A percentile compares a stretch with the other conserved stretches of the same genome.
These are phyloP conservation scores for Termitomyces sp. DNA, from an alignment of 768 basidiomycete genomes.

Conservation along the genomic window DNA sequence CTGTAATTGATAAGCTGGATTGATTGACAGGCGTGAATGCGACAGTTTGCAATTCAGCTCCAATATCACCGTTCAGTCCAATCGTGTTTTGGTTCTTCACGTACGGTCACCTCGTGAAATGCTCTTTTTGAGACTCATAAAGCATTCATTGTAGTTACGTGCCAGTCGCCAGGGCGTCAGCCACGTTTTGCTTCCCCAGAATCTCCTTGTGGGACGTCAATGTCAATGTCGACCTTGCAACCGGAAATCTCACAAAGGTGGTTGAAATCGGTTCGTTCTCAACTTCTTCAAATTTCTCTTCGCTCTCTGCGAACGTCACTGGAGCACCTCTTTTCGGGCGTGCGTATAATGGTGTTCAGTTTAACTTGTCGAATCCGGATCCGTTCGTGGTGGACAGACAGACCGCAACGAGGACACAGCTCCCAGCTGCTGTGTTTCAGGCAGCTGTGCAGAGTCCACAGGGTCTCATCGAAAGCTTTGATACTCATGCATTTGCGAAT, in stretches of 20 bases:
- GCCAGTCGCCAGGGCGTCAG: constrained; percentile 34
- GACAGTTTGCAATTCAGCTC: constrained; percentile 19
- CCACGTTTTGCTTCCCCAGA: constrained; percentile 42
- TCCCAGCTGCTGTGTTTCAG: constrained; percentile 50
- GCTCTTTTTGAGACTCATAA: background rate
- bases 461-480: constrained; percentile 35
- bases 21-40: constrained; percentile 23
- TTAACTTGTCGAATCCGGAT: constrained; percentile 37
- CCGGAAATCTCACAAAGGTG: constrained; percentile 38
- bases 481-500: constrained; percentile 28
- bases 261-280: constrained; percentile 34
- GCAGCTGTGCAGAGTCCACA: constrained; percentile 32
- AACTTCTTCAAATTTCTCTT: constrained; percentile 32
- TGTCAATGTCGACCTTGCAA: constrained; percentile 38
- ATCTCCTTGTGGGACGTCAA: constrained; percentile 41
- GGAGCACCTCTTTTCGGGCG: constrained; percentile 37
- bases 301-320: constrained; percentile 39
- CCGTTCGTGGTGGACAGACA: constrained; percentile 32
- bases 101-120: constrained; percentile 19
- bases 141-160: constrained; percentile 20
- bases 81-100: constrained; percentile 57
- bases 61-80: constrained; percentile 36
- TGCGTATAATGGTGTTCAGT: constrained; percentile 52
- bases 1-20: background rate
- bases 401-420: constrained; percentile 40